A percentile compares a stretch with the other conserved stretches of the same genome.
Evolutionary conservation across 2,329 filamentous ascomycete species (phyloP).

Genomic region (Monilinia polystroma): DNA sequence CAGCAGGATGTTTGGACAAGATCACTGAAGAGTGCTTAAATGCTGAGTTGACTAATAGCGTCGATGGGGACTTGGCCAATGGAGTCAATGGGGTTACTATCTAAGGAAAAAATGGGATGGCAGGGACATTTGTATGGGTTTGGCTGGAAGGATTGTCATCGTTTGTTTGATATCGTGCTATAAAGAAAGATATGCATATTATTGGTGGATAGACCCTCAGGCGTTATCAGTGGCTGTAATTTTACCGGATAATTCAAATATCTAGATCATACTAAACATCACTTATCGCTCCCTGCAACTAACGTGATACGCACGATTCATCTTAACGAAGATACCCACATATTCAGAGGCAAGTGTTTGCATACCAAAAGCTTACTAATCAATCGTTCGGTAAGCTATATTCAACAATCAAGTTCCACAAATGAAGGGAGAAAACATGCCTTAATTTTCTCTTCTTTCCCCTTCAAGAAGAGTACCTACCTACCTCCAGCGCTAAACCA

Average conservation of each 20-base stretch:
- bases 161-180: neutral
- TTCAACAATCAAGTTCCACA: neutral
- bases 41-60: constrained; percentile 15
- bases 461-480: no score
- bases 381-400: neutral
- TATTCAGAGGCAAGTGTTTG: constrained; percentile 6
- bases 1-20: constrained; percentile 41
- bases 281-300: neutral
- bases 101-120: constrained; percentile 11
- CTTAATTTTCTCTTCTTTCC: no score
- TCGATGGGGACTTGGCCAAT: constrained; percentile 19
- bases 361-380: neutral
- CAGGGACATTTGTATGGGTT: constrained; percentile 11
- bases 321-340: neutral
- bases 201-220: constrained; percentile 6
- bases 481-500: no score
- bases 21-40: constrained; percentile 29
- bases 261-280: neutral
- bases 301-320: constrained; percentile 1
- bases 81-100: constrained; percentile 22
- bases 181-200: constrained; percentile 3
- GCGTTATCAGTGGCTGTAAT: constrained; percentile 18
- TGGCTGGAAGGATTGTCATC: constrained; percentile 7
- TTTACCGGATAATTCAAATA: neutral
- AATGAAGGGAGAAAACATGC: neutral